phyloP scores from a whole-genome alignment of 2,329 filamentous ascomycete species.

The Penicillium sp. region DNA sequence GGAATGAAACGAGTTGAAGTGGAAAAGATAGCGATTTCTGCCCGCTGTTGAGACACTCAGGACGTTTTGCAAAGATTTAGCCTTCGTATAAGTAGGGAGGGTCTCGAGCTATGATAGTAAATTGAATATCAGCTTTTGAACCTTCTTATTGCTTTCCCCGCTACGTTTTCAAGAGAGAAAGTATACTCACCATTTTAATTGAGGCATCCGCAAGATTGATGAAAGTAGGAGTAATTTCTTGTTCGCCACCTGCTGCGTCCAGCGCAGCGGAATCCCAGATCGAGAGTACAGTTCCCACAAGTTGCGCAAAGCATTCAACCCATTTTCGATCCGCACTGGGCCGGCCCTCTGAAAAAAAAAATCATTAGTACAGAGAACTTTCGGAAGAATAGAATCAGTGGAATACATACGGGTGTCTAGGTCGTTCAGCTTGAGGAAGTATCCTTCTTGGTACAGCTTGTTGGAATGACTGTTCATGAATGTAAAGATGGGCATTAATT shows the following conservation, averaged over 20 bases:
- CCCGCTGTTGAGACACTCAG: constrained; percentile 93
- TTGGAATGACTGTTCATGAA: constrained; percentile 93
- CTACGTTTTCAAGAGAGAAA: neutral
- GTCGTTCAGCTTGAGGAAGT: constrained; percentile 95
- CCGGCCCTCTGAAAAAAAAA: constrained; percentile 65
- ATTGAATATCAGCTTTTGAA: neutral
- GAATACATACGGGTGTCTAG: constrained; percentile 74
- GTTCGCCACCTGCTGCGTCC: constrained; percentile 79
- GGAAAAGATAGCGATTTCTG: constrained; percentile 88
- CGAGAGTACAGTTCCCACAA: constrained; percentile 90
- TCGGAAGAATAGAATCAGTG: neutral
- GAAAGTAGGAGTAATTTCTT: constrained; percentile 83
- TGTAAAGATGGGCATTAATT: constrained; percentile 89
- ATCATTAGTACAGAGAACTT: constrained; percentile 26
- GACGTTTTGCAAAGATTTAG: constrained; percentile 86
- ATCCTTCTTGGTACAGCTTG: constrained; percentile 96
- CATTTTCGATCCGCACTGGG: constrained; percentile 83
- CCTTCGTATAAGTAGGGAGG: constrained; percentile 72
- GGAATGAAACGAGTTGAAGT: constrained; percentile 93
- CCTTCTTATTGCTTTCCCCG: neutral
- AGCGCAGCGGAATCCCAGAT: constrained; percentile 93
- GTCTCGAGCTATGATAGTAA: constrained; percentile 67
- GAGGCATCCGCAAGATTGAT: constrained; percentile 97
- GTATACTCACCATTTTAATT: constrained; percentile 81
- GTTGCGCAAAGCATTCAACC: constrained; percentile 95